Conservation (phyloP, 495 filamentous ascomycete species). For the Aspergillus avenaceus region DNA sequence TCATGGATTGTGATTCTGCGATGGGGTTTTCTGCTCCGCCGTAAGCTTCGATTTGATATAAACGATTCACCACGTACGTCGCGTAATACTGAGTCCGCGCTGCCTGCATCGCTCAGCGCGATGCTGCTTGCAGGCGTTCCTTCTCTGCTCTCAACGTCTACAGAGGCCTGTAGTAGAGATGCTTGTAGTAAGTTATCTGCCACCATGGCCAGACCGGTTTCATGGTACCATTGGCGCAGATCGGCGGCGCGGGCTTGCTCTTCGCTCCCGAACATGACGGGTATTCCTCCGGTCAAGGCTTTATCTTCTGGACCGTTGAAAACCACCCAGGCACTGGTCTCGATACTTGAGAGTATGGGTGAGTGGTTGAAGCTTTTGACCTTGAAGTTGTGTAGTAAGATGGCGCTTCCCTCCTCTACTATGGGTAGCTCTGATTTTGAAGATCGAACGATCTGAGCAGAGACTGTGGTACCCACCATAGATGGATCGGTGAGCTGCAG, state of each 20-base stretch:
- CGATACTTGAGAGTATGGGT: constrained; percentile 43
- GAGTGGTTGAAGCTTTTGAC: constrained; percentile 50
- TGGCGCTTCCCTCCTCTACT: constrained; percentile 64
- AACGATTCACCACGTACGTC: constrained; percentile 16
- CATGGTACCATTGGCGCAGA: constrained; percentile 43
- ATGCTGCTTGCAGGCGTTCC: constrained; percentile 25
- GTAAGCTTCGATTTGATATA: constrained; percentile 25
- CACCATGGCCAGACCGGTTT: constrained; percentile 32
- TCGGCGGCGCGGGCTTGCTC: constrained; percentile 54
- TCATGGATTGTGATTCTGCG: constrained; percentile 41
- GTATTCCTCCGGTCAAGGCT: constrained; percentile 54
- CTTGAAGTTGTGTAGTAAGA: constrained; percentile 72
- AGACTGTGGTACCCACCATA: constrained; percentile 37
- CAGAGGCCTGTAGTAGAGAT: constrained; percentile 36
- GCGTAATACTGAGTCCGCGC: constrained; percentile 20
- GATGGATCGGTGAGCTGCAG: constrained; percentile 67
- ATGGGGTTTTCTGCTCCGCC: constrained; percentile 29
- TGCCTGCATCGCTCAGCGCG: constrained; percentile 33
- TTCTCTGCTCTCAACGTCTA: constrained; percentile 33
- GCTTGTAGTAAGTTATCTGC: constrained; percentile 36
- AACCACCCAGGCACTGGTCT: constrained; percentile 64
- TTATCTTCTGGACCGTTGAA: constrained; percentile 38
- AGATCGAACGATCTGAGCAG: constrained; percentile 70
- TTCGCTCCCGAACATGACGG: constrained; percentile 58
- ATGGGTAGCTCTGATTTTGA: constrained; percentile 67